Evolutionary conservation across 306 rosid genomes (phyloP).

Genomic region (Spatholobus suberectus): DNA sequence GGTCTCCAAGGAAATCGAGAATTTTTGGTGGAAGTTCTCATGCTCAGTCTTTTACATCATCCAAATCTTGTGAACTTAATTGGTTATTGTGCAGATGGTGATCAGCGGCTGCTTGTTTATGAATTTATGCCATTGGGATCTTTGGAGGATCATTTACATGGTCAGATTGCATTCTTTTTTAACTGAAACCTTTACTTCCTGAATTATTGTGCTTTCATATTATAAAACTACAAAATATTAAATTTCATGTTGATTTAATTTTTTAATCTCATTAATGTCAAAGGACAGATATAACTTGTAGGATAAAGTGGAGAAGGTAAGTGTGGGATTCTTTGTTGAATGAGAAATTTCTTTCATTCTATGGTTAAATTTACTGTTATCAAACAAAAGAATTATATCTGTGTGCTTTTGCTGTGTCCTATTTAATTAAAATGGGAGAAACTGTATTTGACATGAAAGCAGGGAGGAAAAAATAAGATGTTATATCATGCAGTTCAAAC

Average conservation of each 20-base stretch:
- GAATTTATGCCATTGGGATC: slow-evolving; percentile 99
- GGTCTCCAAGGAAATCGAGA: slow-evolving; percentile 99
- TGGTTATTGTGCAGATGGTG: slow-evolving; percentile 99
- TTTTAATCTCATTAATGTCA: neutral
- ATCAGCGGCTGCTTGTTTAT: slow-evolving; percentile 96
- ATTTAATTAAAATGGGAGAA: slow-evolving; percentile 1
- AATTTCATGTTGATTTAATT: slow-evolving; percentile 4
- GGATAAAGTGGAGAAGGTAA: slow-evolving; percentile 12
- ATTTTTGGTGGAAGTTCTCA: slow-evolving; percentile 97
- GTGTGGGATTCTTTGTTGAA: slow-evolving; percentile 2
- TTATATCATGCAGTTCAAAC: neutral
- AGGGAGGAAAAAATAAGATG: neutral
- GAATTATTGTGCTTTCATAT: slow-evolving; percentile 18
- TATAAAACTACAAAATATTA: neutral
- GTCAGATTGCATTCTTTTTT: slow-evolving; percentile 62
- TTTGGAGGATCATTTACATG: slow-evolving; percentile 99
- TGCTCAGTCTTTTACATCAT: slow-evolving; percentile 99
- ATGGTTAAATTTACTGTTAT: slow-evolving; percentile 12
- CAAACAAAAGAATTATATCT: slow-evolving; percentile 13
- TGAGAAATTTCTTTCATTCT: neutral
- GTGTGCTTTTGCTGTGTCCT: neutral
- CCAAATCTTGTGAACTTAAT: slow-evolving; percentile 95
- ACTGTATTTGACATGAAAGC: neutral
- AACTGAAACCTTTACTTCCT: slow-evolving; percentile 23
- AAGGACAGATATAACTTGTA: neutral